A percentile compares a stretch with the other conserved stretches of the same genome.
phyloP scores from a whole-genome alignment of 768 basidiomycete species.

The Ramaria sp. region DNA sequence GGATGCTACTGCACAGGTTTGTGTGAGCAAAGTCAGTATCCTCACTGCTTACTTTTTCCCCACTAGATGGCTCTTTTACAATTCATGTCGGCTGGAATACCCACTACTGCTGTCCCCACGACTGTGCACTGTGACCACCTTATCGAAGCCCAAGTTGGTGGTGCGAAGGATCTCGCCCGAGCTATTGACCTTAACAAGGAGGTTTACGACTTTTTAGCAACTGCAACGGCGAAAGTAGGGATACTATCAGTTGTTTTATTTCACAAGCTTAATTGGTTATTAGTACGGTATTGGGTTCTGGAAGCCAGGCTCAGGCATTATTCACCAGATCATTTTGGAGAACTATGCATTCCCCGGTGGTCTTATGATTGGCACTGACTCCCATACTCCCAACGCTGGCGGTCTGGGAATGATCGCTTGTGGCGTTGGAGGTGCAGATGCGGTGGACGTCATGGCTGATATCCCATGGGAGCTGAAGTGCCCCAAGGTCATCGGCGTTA shows the following conservation, averaged over 20 bases:
- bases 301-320: conserved; percentile 98
- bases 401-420: conserved; percentile 99
- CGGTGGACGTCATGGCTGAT: conserved; percentile 97
- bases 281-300: conserved; percentile 99
- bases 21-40: conserved; percentile 12
- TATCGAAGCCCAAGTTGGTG: conserved; percentile 94
- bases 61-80: conserved; percentile 94
- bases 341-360: conserved; percentile 99
- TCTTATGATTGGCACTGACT: conserved; percentile 99
- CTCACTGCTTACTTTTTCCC: conserved; percentile 22
- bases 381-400: conserved; percentile 98
- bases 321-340: conserved; percentile 97
- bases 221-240: conserved; percentile 81
- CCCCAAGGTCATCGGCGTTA: conserved; percentile 98
- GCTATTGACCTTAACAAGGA: conserved; percentile 94
- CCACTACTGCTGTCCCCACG: conserved; percentile 93
- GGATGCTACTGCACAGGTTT: conserved; percentile 81
- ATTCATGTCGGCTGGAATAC: conserved; percentile 99
- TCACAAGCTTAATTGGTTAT: background rate
- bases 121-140: conserved; percentile 99
- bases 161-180: conserved; percentile 85
- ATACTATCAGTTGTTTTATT: background rate
- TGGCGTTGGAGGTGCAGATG: conserved; percentile 98
- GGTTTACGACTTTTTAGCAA: conserved; percentile 98
- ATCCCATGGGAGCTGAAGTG: conserved; percentile 99